These are phyloP conservation scores for Gamarada debralockiae DNA, from an alignment of 495 filamentous ascomycete species.

Conservation along the genomic window DNA sequence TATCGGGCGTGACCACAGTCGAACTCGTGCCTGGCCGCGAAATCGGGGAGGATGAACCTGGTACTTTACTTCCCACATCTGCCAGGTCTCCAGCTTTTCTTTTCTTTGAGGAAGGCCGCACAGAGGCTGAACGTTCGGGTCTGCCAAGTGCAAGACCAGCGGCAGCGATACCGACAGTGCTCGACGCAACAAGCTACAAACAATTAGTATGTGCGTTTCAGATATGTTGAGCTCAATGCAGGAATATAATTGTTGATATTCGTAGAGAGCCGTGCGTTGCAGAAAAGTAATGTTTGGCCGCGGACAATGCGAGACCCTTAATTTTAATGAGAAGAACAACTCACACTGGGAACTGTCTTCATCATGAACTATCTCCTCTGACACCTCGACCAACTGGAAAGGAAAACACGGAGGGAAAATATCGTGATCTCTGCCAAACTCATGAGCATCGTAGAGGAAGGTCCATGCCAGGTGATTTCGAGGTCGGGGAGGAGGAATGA, in stretches of 20 bases:
- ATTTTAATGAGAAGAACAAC: conserved; percentile 29
- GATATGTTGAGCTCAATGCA: background rate
- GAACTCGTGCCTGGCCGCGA: conserved; percentile 32
- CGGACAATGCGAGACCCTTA: conserved; percentile 7
- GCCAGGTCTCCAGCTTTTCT: conserved; percentile 38
- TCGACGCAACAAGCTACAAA: conserved; percentile 51
- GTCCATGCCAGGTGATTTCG: conserved; percentile 10
- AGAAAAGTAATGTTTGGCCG: background rate
- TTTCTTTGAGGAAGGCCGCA: conserved; percentile 34
- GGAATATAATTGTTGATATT: background rate
- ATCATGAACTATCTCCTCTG: conserved; percentile 41
- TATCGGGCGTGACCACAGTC: conserved; percentile 29
- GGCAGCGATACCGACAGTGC: conserved; percentile 56
- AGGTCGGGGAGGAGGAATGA: background rate
- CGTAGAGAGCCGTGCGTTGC: background rate
- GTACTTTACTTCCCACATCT: conserved; percentile 33
- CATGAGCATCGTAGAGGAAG: conserved; percentile 15
- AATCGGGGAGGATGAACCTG: conserved; percentile 29
- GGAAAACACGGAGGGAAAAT: conserved; percentile 26
- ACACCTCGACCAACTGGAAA: conserved; percentile 20
- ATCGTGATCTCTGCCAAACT: conserved; percentile 19
- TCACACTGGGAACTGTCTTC: conserved; percentile 64
- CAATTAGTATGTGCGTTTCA: conserved; percentile 2
- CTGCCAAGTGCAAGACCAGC: conserved; percentile 51
- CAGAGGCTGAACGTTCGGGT: conserved; percentile 33